Evolutionary conservation across 176 grass and related monocot genomes (phyloP), one percentile per base, ranked within the genome.

Genomic region (Oryza glumipatula): DNA sequence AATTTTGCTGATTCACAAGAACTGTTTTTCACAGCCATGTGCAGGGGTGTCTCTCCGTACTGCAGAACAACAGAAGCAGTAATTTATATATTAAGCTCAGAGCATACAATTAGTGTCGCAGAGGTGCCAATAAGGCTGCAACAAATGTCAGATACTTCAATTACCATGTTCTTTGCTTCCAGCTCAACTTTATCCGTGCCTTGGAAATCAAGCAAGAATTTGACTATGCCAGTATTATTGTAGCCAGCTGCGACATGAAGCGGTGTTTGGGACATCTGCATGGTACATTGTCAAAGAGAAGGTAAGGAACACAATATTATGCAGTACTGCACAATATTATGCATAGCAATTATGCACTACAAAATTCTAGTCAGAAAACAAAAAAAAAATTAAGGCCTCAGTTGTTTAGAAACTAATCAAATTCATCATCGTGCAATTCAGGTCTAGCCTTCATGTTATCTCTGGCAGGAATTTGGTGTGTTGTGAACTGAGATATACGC

Each of bases 21-120:
- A 74, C 93, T 93, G 82, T 92, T 94, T 87, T 98, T 98, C 68
- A 91, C 92, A 76, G 96, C 96, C 91, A 98, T 90, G 63, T 96
- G 96, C 76, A 98, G 74, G 45, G 96, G 96, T 79, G 96, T 98
- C 88, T 98, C 96, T 77, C 96, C 96, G 86, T 95, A 98, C 96
- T 98, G 68, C 65, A 74, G 82, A 92, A 76, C 46, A 70, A 83
- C 69, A 0, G 11, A 77, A 65, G 66, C 10, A 45, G 11, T 65
- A 49, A 54, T 83, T 81, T 65, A 44, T 77, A 72, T 70, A 11
- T 69, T 51, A 70, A 82, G 80, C 80, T 79, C 10, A 49, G n/a
- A 48, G 33, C 36, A 68, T 43, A 44, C 61, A 45, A 74, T 38
- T 76, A 61, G n/a, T 39, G 11, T 76, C 32, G 14, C 49, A 65